These are phyloP conservation scores for Pythium sukuiense DNA, from an alignment of 352 stramenopile genomes.

Conservation along the genomic window DNA sequence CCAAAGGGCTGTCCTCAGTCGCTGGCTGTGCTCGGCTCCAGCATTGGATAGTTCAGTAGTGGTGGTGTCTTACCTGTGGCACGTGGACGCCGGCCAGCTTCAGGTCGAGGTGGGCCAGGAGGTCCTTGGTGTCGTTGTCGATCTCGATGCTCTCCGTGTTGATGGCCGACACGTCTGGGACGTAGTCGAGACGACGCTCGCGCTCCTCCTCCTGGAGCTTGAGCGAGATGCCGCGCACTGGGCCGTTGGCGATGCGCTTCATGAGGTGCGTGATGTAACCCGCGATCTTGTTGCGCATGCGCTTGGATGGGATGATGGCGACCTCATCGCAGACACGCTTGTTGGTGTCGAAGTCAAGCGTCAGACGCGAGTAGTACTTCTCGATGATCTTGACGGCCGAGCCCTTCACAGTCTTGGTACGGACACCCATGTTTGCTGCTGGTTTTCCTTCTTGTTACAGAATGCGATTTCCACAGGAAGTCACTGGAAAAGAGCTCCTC, in stretches of 20 bases:
- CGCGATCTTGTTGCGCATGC: constrained; percentile 99
- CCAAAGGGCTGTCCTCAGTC: constrained; percentile 3
- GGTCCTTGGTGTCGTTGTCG: constrained; percentile 98
- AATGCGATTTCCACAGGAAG: constrained; percentile 6
- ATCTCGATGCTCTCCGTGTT: constrained; percentile 95
- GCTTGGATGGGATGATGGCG: constrained; percentile 99
- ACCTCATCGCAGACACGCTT: constrained; percentile 98
- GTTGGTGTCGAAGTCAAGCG: constrained; percentile 99
- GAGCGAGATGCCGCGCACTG: constrained; percentile 99
- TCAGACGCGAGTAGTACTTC: constrained; percentile 99
- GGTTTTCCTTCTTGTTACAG: constrained; percentile 36
- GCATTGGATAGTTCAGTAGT: constrained; percentile 61
- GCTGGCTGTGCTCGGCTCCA: constrained; percentile 66
- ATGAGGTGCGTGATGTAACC: constrained; percentile 99
- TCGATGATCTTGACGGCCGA: constrained; percentile 99
- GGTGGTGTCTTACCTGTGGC: constrained; percentile 67
- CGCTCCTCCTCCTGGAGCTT: constrained; percentile 99
- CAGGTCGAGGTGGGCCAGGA: constrained; percentile 96
- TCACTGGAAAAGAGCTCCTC: background rate
- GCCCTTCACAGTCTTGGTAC: constrained; percentile 99
- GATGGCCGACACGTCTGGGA: constrained; percentile 97
- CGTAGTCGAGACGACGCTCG: constrained; percentile 99
- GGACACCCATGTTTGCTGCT: constrained; percentile 93
- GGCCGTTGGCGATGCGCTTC: constrained; percentile 99
- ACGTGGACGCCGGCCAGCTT: constrained; percentile 90